Evolutionary conservation across 2,329 filamentous ascomycete genomes (phyloP).

Genomic region (Colletotrichum sp.): DNA sequence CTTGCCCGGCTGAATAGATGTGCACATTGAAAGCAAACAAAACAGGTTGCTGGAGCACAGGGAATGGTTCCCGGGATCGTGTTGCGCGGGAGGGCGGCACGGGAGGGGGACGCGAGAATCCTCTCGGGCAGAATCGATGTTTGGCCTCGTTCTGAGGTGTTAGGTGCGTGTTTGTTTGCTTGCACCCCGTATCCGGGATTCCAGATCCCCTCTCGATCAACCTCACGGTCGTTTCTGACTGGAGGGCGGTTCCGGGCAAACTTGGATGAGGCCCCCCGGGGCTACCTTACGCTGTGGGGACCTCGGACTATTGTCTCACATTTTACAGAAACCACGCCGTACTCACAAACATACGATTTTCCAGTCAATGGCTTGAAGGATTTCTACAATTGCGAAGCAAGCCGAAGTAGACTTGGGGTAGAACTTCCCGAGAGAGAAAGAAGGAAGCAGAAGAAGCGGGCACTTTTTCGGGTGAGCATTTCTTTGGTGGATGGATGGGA

Average conservation of each 20-base stretch:
- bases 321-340: background rate
- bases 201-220: background rate
- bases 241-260: background rate
- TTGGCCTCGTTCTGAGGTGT: background rate
- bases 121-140: conserved; percentile 1
- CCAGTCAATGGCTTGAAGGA: background rate
- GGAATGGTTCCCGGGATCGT: background rate
- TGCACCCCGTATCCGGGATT: background rate
- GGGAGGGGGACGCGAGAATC: background rate
- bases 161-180: background rate
- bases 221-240: background rate
- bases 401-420: background rate
- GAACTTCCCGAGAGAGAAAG: background rate
- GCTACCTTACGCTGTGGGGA: background rate
- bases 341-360: background rate
- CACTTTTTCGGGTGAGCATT: background rate
- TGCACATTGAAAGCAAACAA: background rate
- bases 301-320: background rate
- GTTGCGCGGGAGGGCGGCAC: background rate
- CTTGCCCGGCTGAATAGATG: background rate
- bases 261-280: background rate
- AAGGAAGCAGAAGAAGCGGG: background rate
- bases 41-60: background rate
- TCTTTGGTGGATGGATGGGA: background rate
- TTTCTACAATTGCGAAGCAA: background rate